Base-by-base conservation (phyloP, 1,284 basidiomycete genomes). In the Ganoderma multipileum region DNA sequence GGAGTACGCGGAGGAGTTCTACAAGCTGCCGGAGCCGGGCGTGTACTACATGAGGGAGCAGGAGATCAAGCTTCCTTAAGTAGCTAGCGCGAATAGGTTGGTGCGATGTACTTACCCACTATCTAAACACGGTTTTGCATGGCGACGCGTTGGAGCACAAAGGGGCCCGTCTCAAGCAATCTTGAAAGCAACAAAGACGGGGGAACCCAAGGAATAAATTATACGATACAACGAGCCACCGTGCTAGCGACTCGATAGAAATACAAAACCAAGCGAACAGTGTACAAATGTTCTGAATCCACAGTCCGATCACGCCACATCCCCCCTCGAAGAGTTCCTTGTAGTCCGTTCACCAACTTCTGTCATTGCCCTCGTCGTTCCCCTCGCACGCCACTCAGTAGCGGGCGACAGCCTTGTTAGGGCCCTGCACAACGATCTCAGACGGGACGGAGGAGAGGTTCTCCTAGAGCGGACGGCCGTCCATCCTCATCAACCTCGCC, bases 1-100 rank as follows among this genome's bases (percentile, higher is more conserved):
- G 66, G 71, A 77, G 20, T 74, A 42, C 41, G 73, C 71, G 39
- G 68, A 68, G 68, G 63, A 65, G 54, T 75, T 68, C 30, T 75
- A 75, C 33, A 38, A n/a, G 42, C 8, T 62, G 23, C 28, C 26
- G 6, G 44, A 62, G 11, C 61, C 61, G 28, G 61, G 61, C 30
- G 61, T 26, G 42, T 62, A 62, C 44, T 30, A 30, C 28, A 33
- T 33, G 52, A 16, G 52, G 52, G 52, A 54, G 52, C 26, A 26
- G 52, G 52, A 54, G 30, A 55, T 55, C 52, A 55, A 55, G 52
- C 30, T 55, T 18, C 52, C 52, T 18, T 55, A 18, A 55, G 16
- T n/a, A n/a, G n/a, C n/a, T n/a, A n/a, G n/a, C n/a, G n/a, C n/a
- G n/a, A n/a, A n/a, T n/a, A n/a, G n/a, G n/a, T n/a, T n/a, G n/a